Conservation (phyloP, 2,329 filamentous ascomycete genomes). For the Penicillium sp. region DNA sequence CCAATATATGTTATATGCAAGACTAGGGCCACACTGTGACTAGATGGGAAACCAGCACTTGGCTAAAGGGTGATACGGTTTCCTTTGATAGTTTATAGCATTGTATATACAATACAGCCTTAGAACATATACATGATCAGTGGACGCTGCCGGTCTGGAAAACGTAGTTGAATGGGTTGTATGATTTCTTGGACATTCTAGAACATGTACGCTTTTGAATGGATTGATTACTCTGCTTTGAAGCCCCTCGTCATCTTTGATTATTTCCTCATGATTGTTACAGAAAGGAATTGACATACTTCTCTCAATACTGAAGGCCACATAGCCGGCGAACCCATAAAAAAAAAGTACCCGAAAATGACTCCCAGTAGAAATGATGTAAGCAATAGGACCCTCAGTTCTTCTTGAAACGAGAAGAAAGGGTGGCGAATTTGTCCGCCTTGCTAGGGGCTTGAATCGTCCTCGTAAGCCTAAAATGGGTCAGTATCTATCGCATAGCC, state of each 20-base stretch:
- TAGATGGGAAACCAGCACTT: background rate
- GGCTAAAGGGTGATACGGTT: background rate
- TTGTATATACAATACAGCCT: background rate
- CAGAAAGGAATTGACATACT: too few species aligned
- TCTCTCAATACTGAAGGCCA: background rate
- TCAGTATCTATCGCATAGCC: conserved; percentile 15
- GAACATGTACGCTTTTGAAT: background rate
- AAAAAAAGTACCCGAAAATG: background rate
- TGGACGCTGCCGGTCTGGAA: background rate
- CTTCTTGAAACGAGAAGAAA: conserved; percentile 75
- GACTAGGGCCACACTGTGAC: background rate
- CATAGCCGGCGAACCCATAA: background rate
- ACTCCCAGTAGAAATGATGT: background rate
- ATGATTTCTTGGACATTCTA: background rate
- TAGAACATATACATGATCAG: background rate
- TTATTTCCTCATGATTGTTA: background rate
- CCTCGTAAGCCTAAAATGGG: conserved; percentile 59
- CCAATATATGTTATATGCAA: conserved; percentile 1
- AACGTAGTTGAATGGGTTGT: background rate
- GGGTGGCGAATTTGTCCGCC: conserved; percentile 66
- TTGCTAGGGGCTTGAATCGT: conserved; percentile 60
- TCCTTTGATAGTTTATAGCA: background rate
- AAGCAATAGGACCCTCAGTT: background rate
- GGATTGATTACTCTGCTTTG: background rate
- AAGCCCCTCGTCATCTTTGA: background rate